These are phyloP conservation scores for Xylariaceae sp. DNA, from an alignment of 2,329 filamentous ascomycete genomes.

Conservation along the genomic window DNA sequence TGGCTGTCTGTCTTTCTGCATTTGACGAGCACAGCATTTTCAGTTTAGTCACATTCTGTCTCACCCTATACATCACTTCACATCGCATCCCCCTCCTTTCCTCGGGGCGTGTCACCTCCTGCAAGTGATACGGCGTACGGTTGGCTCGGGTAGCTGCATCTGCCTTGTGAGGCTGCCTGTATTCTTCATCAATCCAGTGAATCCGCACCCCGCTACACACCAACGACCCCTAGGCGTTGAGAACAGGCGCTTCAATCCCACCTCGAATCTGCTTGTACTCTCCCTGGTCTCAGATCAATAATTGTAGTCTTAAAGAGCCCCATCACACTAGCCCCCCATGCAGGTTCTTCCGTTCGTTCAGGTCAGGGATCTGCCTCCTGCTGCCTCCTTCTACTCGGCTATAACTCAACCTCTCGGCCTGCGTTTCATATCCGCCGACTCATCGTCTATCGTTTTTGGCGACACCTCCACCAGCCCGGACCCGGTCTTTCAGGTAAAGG, in stretches of 20 bases:
- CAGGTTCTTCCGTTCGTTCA: conserved; percentile 57
- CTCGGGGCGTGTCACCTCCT: conserved; percentile 10
- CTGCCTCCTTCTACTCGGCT: conserved; percentile 83
- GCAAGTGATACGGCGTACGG: conserved; percentile 13
- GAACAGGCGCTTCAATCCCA: conserved; percentile 10
- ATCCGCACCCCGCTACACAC: conserved; percentile 7
- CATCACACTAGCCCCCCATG: conserved; percentile 33
- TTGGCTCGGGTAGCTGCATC: conserved; percentile 29
- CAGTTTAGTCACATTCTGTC: conserved; percentile 1
- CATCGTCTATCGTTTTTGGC: conserved; percentile 52
- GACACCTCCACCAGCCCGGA: conserved; percentile 38
- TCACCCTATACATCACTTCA: conserved; percentile 3
- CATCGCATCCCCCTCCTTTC: not conserved
- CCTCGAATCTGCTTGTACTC: conserved; percentile 1
- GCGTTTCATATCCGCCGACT: conserved; percentile 61
- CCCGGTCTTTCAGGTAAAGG: conserved; percentile 54
- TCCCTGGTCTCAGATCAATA: not conserved
- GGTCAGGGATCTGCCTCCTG: conserved; percentile 78
- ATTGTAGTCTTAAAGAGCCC: conserved; percentile 13
- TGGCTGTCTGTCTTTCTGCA: not conserved
- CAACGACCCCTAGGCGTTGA: conserved; percentile 1
- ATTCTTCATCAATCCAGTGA: conserved; percentile 6
- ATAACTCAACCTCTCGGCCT: conserved; percentile 80
- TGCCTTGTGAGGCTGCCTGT: conserved; percentile 30
- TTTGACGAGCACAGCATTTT: conserved; percentile 3